Base-by-base conservation (phyloP, 2,329 filamentous ascomycete genomes). In the Drechslera avenae region DNA sequence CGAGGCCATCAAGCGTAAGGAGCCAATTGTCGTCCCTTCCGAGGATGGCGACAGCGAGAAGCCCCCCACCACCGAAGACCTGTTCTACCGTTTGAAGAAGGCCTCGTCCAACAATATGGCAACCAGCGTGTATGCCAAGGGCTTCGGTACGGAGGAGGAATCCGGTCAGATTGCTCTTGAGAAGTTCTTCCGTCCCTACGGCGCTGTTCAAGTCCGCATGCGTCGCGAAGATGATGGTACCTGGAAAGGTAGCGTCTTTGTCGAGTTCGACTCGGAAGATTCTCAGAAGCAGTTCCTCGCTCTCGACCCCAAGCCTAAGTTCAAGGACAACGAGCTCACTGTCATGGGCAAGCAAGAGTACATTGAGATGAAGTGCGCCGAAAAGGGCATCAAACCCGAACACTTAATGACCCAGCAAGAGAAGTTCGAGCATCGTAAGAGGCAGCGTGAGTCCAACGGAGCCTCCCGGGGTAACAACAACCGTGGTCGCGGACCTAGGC, bases 201-300 rank as follows among this genome's bases (percentile, higher is more conserved):
- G 92, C 39, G 82, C 88, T 26, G 84, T 90, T 64, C 84, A 87
- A 39, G 87, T 99, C 56, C 92, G 93, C 69, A 88, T 99, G 57
- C 90, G 95, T 62, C 91, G 94, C 40, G 79, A 86, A 54, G 77
- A 83, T 40, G 51, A 62, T 7, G 86, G 86, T 66, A 77, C 82
- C 44, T 99, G 97, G 86, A 99, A 99, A 83, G 91, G 93, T 63
- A 96, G 91, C 62, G 90, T 96, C 51, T 97, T 97, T 71, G 90
- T 96, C 60, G 93, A 97, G 75, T 99, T 97, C 74, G 82, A 84
- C 56, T 84, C 84, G 41, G 87, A 91, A 67, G 90, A 95, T 62
- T 82, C 85, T 17, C 87, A 90, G 66, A 82, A 91, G 73, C 85
- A 86, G 52, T 99, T 99, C 76, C 78, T 97, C 54, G 85, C 79